Base-by-base conservation (phyloP, 768 basidiomycete genomes). In the Naganishia onofrii region DNA sequence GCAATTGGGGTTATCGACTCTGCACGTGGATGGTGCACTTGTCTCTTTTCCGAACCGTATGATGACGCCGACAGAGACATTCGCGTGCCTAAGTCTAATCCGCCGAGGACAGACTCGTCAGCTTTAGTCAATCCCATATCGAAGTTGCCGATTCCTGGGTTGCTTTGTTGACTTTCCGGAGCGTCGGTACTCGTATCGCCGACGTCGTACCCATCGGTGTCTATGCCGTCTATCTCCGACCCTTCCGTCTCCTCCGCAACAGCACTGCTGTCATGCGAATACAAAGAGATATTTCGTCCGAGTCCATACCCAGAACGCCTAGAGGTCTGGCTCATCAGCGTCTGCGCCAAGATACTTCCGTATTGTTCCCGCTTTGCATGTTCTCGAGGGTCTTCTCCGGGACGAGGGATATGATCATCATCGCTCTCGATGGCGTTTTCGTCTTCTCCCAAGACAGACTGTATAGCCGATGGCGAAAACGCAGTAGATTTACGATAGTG, bases 341-440 rank as follows among this genome's bases (percentile, higher is more conserved):
- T 56, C 29, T 72, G 66, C 9, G 68, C 60, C 36, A 72, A 34
- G 52, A 72, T 69, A 44, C 66, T 67, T 3, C 71, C 71, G 54
- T 60, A 72, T n/a, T 72, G 70, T 3, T 60, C 51, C 38, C 52
- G 48, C 63, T 63, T 70, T 12, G 55, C 60, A 21, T 54, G 52
- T 44, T 58, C 58, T n/a, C 58, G 46, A 2, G 69, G 69, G n/a
- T 70, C 69, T 44, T 46, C 69, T 31, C 69, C 69, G 8, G 69
- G 54, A 23, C 31, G 58, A 28, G 69, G 69, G 1, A 65, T 31
- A 48, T 69, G 48, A 3, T 46, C 52, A 9, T 58, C 51, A 9
- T 51, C 55, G 48, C 58, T 63, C n/a, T 38, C 44, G 8, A 48
- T 3, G 9, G 48, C 46, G 44, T 46, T 63, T n/a, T 32, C 29